phyloP scores from a whole-genome alignment of 202 grass and related monocot species.

The Eragrostis tef region DNA sequence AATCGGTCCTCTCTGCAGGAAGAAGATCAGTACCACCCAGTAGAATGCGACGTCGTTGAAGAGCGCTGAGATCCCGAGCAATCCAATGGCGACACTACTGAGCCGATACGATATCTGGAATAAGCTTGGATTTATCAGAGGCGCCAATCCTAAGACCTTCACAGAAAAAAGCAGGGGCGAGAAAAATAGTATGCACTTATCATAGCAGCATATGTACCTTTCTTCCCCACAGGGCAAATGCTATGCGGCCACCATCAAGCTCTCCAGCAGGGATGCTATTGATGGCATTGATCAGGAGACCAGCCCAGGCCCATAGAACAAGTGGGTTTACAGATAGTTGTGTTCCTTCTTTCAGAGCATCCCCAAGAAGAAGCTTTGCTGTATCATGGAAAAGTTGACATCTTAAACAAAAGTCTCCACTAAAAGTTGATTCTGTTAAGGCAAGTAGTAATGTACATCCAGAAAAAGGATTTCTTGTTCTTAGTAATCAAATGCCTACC shows the following conservation, averaged over 20 bases:
- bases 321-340: constrained; percentile 83
- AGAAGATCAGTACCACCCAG: constrained; percentile 90
- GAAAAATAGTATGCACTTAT: neutral
- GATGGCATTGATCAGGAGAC: constrained; percentile 90
- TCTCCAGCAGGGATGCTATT: constrained; percentile 92
- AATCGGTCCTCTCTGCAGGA: constrained; percentile 85
- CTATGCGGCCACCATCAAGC: constrained; percentile 81
- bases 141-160: constrained; percentile 2
- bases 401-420: neutral
- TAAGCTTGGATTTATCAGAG: constrained; percentile 30
- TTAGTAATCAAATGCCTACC: constrained; percentile 54
- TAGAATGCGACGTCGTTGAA: constrained; percentile 86
- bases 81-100: constrained; percentile 58
- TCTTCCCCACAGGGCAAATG: constrained; percentile 89
- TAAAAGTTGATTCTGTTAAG: neutral
- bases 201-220: constrained; percentile 60
- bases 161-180: neutral
- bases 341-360: constrained; percentile 84
- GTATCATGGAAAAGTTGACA: constrained; percentile 30
- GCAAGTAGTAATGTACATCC: constrained; percentile 23
- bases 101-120: constrained; percentile 69
- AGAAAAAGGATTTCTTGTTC: neutral
- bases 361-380: constrained; percentile 94
- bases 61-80: constrained; percentile 77
- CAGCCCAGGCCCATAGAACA: constrained; percentile 90